phyloP scores from a whole-genome alignment of 129 eudicot genomes.

The Tagetes erecta region DNA sequence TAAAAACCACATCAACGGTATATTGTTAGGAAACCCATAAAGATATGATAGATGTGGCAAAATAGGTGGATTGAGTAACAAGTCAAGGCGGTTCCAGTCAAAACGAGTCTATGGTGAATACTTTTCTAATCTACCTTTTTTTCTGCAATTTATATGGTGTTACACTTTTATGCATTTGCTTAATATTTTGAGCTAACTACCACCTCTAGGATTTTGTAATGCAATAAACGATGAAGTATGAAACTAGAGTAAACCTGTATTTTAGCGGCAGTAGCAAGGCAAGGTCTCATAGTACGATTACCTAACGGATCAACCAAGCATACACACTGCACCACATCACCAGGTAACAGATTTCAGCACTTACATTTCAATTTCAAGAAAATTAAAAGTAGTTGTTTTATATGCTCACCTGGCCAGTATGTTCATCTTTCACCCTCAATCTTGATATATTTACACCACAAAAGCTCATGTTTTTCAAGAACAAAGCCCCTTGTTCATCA shows the following conservation, averaged over 20 bases:
- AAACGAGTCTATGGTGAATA: neutral
- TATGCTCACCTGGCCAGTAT: conserved; percentile 75
- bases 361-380: conserved; percentile 7
- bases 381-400: neutral
- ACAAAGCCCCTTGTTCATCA: conserved; percentile 85
- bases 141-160: neutral
- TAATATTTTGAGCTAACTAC: neutral
- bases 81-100: neutral
- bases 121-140: neutral
- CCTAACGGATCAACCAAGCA: conserved; percentile 94
- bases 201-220: neutral
- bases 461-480: conserved; percentile 63
- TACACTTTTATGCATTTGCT: neutral
- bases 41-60: neutral
- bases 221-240: conserved; percentile 13
- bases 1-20: conserved; percentile 22
- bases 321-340: conserved; percentile 63
- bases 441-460: conserved; percentile 69
- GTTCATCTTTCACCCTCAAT: conserved; percentile 63
- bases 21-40: neutral
- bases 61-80: neutral
- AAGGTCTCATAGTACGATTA: conserved; percentile 96
- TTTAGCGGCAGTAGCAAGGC: conserved; percentile 81
- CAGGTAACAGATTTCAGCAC: conserved; percentile 26
- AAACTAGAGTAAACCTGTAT: conserved; percentile 63